phyloP scores from a whole-genome alignment of 306 rosid species.

The Medicago arabica region DNA sequence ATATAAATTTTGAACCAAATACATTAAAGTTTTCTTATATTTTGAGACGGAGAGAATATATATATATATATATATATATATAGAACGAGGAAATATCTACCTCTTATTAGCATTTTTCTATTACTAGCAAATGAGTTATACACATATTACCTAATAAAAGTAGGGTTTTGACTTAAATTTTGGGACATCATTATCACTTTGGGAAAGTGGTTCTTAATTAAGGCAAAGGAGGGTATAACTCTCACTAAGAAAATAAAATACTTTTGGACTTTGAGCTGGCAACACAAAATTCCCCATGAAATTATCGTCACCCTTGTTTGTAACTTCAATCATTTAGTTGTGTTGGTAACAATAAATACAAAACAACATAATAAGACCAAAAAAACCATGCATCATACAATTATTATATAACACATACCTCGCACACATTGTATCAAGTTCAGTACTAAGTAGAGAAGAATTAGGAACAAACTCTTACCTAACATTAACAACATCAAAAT shows the following conservation, averaged over 20 bases:
- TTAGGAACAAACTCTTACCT: not conserved
- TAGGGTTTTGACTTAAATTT: slow-evolving; percentile 7
- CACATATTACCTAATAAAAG: not conserved
- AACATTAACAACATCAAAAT: slow-evolving; percentile 13
- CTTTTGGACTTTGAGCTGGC: slow-evolving; percentile 38
- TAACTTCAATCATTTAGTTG: slow-evolving; percentile 34
- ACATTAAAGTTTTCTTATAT: no score
- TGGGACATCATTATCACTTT: slow-evolving; percentile 17
- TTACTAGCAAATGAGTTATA: no score
- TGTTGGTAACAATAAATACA: slow-evolving; percentile 38
- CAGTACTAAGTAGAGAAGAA: slow-evolving; percentile 9
- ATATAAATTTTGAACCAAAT: no score
- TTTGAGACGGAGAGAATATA: no score
- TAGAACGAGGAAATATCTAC: no score
- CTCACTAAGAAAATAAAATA: slow-evolving; percentile 26
- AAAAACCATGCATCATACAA: slow-evolving; percentile 41
- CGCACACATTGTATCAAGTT: slow-evolving; percentile 11
- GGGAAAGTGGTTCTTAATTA: not conserved
- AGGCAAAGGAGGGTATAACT: not conserved
- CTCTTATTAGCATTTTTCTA: no score
- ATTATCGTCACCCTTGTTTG: slow-evolving; percentile 51
- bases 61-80: no score
- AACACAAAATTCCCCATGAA: slow-evolving; percentile 40
- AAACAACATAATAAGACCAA: slow-evolving; percentile 53
- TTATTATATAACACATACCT: slow-evolving; percentile 35